phyloP scores from a whole-genome alignment of 2,329 filamentous ascomycete genomes.

The Ophiostoma sp. region DNA sequence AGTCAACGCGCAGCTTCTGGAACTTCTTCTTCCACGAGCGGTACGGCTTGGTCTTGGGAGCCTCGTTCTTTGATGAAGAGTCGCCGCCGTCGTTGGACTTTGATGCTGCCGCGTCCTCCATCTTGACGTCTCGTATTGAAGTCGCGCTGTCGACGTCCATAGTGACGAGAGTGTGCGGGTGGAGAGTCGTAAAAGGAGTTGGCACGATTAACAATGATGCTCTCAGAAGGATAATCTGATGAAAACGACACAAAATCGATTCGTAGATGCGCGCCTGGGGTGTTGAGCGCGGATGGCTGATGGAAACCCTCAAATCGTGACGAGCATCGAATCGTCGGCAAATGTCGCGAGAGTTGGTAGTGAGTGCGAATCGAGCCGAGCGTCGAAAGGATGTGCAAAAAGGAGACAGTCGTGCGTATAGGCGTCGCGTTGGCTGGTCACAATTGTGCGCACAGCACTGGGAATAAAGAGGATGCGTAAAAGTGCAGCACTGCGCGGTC shows the following conservation, averaged over 20 bases:
- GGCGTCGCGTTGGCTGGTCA: neutral
- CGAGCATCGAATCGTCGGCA: conserved; percentile 9
- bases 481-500: neutral
- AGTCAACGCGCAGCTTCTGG: conserved; percentile 79
- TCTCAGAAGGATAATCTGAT: neutral
- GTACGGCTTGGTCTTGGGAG: conserved; percentile 51
- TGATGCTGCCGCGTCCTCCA: conserved; percentile 40
- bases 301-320: neutral
- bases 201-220: neutral
- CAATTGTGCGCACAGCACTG: neutral
- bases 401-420: neutral
- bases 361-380: neutral
- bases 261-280: neutral
- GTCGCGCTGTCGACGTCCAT: conserved; percentile 38
- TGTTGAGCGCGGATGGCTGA: neutral
- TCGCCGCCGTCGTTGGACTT: neutral
- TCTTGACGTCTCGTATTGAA: conserved; percentile 41
- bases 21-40: conserved; percentile 91
- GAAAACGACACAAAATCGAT: neutral
- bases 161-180: neutral
- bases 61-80: neutral
- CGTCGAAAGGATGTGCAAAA: neutral
- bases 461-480: neutral
- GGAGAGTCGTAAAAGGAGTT: no score
- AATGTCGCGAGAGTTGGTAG: neutral